Base-by-base conservation (phyloP, 169 alveolate genomes). In the Theileria luwenshuni region DNA sequence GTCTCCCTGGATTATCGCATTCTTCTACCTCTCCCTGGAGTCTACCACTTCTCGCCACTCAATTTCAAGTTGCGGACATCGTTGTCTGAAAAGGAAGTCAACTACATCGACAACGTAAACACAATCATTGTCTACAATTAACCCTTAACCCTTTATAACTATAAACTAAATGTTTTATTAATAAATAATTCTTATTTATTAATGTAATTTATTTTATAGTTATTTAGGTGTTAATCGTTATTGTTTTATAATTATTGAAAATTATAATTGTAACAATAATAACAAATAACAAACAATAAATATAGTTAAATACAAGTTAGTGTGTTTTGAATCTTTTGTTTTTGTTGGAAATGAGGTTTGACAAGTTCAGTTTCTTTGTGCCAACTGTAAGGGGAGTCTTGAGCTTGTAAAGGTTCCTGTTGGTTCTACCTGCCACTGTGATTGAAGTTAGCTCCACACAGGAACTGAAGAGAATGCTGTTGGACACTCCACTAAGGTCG, bases 1-100 rank as follows among this genome's bases (percentile, higher is more conserved):
- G 54, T 15, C 21, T 21, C 58, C 48, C 25, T 72, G 21, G 77
- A 49, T 21, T 79, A 70, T 43, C 61, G 43, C 48, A 71, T 59
- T 23, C 30, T 79, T 21, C 27, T 79, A 8, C 84, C 86, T 13
- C 65, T 71, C 21, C 86, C 86, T 5, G 86, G 83, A 59, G 60
- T 70, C 25, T 79, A 79, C 35, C 12, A 30, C 30, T 79, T 67
- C 41, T 47, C 75, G 17, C 30, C 75, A 3, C 52, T 25, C 35
- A n/a, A 54, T 54, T 54, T 54, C 35, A 54, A 54, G 33, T 38
- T 54, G 13, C 42, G 19, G 42, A 33, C 42, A 3, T 2, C 63
- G 3, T 38, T 23, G 42, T 5, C 5, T 10, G 63, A 54, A 8
- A 15, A n/a, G 33, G 19, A 54, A 12, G 63, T 54, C 13, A 8